These are phyloP conservation scores for Amaranthus tricolor DNA, from an alignment of 179 eudicot species.

Conservation along the genomic window DNA sequence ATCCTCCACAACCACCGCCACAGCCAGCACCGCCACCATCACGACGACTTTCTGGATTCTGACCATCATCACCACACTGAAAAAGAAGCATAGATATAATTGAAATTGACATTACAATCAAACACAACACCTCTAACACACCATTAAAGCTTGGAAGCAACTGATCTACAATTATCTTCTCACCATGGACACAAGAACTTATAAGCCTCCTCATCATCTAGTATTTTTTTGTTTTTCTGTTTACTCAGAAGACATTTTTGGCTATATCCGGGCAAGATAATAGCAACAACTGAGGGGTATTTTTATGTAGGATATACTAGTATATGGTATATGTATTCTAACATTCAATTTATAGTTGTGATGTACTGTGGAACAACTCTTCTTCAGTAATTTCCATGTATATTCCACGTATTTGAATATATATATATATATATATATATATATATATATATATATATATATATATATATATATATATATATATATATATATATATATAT, in stretches of 20 bases:
- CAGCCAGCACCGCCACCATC: not conserved
- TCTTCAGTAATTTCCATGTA: too few relatives aligned
- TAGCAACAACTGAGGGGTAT: not conserved
- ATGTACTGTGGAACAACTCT: too few relatives aligned
- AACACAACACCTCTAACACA: not conserved
- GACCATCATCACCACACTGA: not conserved
- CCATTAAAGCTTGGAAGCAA: not conserved
- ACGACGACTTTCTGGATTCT: not conserved
- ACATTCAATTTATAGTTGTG: too few relatives aligned
- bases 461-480: too few relatives aligned
- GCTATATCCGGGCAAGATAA: not conserved
- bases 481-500: too few relatives aligned
- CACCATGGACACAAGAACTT: not conserved
- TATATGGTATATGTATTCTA: too few relatives aligned
- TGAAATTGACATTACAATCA: conserved; percentile 3
- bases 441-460: too few relatives aligned
- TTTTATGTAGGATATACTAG: not conserved
- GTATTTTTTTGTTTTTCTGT: not conserved
- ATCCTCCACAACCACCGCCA: not conserved
- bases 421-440: too few relatives aligned
- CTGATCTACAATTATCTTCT: not conserved
- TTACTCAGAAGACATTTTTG: not conserved
- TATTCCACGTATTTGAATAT: too few relatives aligned
- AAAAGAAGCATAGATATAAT: not conserved
- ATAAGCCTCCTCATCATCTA: not conserved